Evolutionary conservation across 2,329 filamentous ascomycete species (phyloP).

Genomic region (Microsporum canis): DNA sequence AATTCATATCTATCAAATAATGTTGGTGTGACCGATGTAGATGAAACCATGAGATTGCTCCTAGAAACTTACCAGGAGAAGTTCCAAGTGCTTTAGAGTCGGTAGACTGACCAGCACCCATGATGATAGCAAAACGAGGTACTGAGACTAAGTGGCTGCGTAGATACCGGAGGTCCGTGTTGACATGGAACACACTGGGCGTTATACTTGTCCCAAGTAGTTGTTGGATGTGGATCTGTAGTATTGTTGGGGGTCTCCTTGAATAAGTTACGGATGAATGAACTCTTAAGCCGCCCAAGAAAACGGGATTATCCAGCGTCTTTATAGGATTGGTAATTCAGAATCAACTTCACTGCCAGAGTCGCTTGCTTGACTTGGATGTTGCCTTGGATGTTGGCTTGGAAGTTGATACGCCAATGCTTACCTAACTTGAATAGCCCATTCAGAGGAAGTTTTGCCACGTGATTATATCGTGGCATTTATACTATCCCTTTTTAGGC

Average conservation of each 20-base stretch:
- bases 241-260: not conserved
- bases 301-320: not conserved
- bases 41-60: not conserved
- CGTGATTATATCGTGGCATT: not conserved
- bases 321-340: not conserved
- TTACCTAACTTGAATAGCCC: too few species aligned
- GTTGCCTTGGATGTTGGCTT: not conserved
- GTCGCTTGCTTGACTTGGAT: not conserved
- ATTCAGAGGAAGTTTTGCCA: not conserved
- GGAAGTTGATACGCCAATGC: not conserved
- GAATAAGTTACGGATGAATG: not conserved
- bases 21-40: not conserved
- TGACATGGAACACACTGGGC: not conserved
- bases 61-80: conserved; percentile 27
- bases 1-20: not conserved
- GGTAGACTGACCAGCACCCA: conserved; percentile 31
- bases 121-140: conserved; percentile 14
- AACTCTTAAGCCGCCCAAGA: not conserved
- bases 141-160: not conserved
- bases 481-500: not conserved
- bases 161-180: not conserved
- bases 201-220: not conserved
- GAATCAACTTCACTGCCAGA: not conserved
- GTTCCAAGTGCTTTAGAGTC: conserved; percentile 20
- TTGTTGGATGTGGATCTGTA: not conserved